Base-by-base conservation (phyloP, 257 asterid species). In the Schizonepeta tenuifolia region DNA sequence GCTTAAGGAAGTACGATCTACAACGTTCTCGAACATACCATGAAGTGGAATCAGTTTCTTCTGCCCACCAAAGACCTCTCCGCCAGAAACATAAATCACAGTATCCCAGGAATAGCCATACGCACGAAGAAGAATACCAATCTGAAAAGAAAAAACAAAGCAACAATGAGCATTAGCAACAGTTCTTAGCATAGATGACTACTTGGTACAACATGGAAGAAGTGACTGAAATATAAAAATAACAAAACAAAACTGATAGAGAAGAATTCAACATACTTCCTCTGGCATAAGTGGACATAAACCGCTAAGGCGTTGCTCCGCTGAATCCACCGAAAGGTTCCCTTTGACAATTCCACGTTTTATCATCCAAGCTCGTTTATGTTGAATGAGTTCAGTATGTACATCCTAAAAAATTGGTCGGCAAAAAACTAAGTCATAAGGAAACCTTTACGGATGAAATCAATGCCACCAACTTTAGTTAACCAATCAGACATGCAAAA, bases 211-310 rank as follows among this genome's bases (percentile, higher is more conserved):
- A 43, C 50, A 43, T 11, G n/a, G 50, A 3, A 12, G 17, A 50
- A 50, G 24, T 2, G 56, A 50, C 6, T 11, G 56, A 49, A 13
- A 7, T 17, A 7, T 17, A 50, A 18, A n/a, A 47, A 18, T 7
- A n/a, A 18, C 13, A 51, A 38, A 72, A 17, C 15, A 53, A 64
- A 49, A 74, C 13, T 3, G 36, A 18, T 38, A 15, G 31, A 65
- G 33, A 63, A 40, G 72, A 63, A 57, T 1, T 50, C 26, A 63
- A 51, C 83, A 38, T 88, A 94, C 99, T 88, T 95, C 99, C 84
- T 95, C 99, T 0, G 99, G 99, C 98, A 92, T 88, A 68, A 95
- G 97, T n/a, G 98, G 99, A 26, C 99, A 95, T 71, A 88, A 81
- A 31, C 99, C 98, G 3, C 79, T 82, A 22, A 75, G 95, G 13